These are phyloP conservation scores for Phoenix dactylifera DNA, from an alignment of 176 grass and related monocot genomes.

Conservation along the genomic window DNA sequence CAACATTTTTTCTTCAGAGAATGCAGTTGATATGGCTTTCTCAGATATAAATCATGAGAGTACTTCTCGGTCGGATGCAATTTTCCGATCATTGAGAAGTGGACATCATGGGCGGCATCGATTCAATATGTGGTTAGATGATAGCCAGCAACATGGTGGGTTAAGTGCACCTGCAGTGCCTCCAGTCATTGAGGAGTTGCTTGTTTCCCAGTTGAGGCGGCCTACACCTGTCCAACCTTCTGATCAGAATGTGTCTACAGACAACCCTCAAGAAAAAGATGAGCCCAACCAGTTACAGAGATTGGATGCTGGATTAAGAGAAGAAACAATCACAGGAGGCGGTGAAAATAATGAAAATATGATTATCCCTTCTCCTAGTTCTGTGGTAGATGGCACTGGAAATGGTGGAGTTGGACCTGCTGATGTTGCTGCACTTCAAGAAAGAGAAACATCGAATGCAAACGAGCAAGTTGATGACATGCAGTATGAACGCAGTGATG, in stretches of 20 bases:
- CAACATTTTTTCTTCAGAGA: conserved; percentile 41
- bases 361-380: conserved; percentile 17
- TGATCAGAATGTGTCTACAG: conserved; percentile 31
- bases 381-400: conserved; percentile 27
- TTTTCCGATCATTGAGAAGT: conserved; percentile 83
- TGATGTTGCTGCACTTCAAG: conserved; percentile 41
- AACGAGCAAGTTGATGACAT: conserved; percentile 77
- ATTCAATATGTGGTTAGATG: conserved; percentile 96
- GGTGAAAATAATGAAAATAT: conserved; percentile 45
- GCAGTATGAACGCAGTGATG: conserved; percentile 80
- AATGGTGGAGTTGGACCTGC: conserved; percentile 32
- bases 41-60: conserved; percentile 81
- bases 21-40: conserved; percentile 80
- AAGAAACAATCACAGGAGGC: conserved; percentile 30
- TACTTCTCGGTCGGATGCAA: conserved; percentile 88
- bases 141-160: conserved; percentile 51
- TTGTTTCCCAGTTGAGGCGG: conserved; percentile 75
- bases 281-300: conserved; percentile 33
- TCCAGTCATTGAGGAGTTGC: conserved; percentile 83
- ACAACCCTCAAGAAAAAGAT: conserved; percentile 40
- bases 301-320: conserved; percentile 52
- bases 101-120: conserved; percentile 77
- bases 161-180: conserved; percentile 59
- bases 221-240: conserved; percentile 49
- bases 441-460: conserved; percentile 41